phyloP scores from a whole-genome alignment of 2,329 filamentous ascomycete species.

The Cladophialophora bantiana region DNA sequence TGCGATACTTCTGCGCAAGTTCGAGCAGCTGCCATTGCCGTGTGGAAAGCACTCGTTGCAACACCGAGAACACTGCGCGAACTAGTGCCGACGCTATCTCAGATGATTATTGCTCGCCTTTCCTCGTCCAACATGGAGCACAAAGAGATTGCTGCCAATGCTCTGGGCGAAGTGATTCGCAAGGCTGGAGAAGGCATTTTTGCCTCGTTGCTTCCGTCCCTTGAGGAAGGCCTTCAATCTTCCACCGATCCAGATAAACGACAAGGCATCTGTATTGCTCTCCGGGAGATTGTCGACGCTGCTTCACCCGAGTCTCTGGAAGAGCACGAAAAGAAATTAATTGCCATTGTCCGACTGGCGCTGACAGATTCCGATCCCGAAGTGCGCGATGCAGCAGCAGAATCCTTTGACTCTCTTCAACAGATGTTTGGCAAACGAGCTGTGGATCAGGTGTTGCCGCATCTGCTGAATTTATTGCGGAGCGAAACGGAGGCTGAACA shows the following conservation, averaged over 20 bases:
- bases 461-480: constrained; percentile 86
- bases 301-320: constrained; percentile 88
- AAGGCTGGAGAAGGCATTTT: constrained; percentile 95
- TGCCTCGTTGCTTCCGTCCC: constrained; percentile 82
- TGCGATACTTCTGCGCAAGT: constrained; percentile 95
- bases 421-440: constrained; percentile 92
- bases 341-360: constrained; percentile 90
- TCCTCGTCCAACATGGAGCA: constrained; percentile 98
- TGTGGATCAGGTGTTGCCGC: constrained; percentile 92
- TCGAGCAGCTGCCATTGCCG: constrained; percentile 83
- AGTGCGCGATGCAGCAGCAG: constrained; percentile 92
- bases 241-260: constrained; percentile 91
- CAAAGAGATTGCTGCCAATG: constrained; percentile 97
- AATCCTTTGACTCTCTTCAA: constrained; percentile 95
- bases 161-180: constrained; percentile 92
- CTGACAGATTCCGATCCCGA: constrained; percentile 88
- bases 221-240: constrained; percentile 87
- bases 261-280: constrained; percentile 95
- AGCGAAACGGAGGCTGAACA: constrained; percentile 88
- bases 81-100: constrained; percentile 90
- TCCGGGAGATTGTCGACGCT: constrained; percentile 90
- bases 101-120: constrained; percentile 90
- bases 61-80: constrained; percentile 93
- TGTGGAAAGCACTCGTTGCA: constrained; percentile 97
- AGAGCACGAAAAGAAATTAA: constrained; percentile 92